Conservation (phyloP, 805 yeast genomes). For the Nakazawaea ishiwadae region DNA sequence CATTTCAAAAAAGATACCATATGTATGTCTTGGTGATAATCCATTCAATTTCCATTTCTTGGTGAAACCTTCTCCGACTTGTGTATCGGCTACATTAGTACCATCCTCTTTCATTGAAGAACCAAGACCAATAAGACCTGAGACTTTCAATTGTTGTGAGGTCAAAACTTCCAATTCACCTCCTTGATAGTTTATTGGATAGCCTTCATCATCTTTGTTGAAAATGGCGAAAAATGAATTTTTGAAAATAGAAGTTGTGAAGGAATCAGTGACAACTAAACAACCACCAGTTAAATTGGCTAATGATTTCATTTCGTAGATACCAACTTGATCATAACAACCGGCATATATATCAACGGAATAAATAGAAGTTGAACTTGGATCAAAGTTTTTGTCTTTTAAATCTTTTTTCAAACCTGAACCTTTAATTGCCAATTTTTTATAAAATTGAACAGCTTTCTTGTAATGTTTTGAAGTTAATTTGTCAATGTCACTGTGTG, state of each 20-base stretch:
- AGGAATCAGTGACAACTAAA: constrained; percentile 82
- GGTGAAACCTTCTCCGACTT: constrained; percentile 92
- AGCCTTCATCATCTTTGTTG: constrained; percentile 83
- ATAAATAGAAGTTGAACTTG: constrained; percentile 52
- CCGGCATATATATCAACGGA: constrained; percentile 91
- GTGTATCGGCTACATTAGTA: constrained; percentile 81
- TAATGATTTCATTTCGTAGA: constrained; percentile 86
- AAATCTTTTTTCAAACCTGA: constrained; percentile 38
- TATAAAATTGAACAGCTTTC: constrained; percentile 81
- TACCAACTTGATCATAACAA: constrained; percentile 93
- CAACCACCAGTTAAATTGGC: constrained; percentile 89
- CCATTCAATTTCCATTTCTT: constrained; percentile 84
- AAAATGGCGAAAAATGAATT: constrained; percentile 87
- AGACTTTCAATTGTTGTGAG: constrained; percentile 78
- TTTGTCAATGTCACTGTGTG: constrained; percentile 94
- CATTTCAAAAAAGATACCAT: constrained; percentile 86
- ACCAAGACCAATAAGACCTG: constrained; percentile 94
- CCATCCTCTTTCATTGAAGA: constrained; percentile 65
- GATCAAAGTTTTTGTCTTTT: constrained; percentile 32
- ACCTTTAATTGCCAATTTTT: constrained; percentile 65
- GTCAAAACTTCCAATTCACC: constrained; percentile 86
- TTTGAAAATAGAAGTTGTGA: constrained; percentile 90
- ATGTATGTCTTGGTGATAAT: constrained; percentile 82
- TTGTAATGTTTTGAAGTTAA: constrained; percentile 85
- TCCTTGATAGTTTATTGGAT: constrained; percentile 83